Evolutionary conservation across 176 grass and related monocot species (phyloP).

Genomic region (Ensete glaucum): DNA sequence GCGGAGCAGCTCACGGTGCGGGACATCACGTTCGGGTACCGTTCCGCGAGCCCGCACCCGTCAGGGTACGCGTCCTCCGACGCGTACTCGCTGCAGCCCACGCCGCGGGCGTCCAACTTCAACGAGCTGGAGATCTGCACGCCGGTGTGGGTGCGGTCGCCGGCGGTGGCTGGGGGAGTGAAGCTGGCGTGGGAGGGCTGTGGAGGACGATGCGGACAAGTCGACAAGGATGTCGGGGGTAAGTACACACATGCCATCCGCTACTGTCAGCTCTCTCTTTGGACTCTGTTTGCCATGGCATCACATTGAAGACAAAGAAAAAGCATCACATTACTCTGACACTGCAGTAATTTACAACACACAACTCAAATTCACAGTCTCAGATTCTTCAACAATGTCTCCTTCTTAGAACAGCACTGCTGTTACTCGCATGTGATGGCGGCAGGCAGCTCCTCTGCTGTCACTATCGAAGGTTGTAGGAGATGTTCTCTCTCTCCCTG

Average conservation of each 20-base stretch:
- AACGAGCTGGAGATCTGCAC: constrained; percentile 16
- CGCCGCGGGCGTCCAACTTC: constrained; percentile 20
- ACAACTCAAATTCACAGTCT: background rate
- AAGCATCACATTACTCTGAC: background rate
- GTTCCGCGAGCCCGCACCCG: background rate
- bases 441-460: background rate
- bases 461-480: background rate
- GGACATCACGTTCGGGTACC: constrained; percentile 10
- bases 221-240: constrained; percentile 33
- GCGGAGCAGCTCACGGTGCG: background rate
- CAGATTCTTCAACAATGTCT: background rate
- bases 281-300: background rate
- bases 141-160: constrained; percentile 12
- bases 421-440: background rate
- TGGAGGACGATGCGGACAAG: constrained; percentile 12
- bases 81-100: constrained; percentile 24
- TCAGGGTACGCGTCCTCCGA: constrained; percentile 20
- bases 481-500: background rate
- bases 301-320: background rate
- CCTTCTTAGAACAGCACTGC: no score
- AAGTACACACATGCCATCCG: constrained; percentile 10
- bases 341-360: background rate
- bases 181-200: background rate
- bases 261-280: background rate
- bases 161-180: background rate